Evolutionary conservation across 306 rosid genomes (phyloP).

Genomic region (Lotus japonicus): DNA sequence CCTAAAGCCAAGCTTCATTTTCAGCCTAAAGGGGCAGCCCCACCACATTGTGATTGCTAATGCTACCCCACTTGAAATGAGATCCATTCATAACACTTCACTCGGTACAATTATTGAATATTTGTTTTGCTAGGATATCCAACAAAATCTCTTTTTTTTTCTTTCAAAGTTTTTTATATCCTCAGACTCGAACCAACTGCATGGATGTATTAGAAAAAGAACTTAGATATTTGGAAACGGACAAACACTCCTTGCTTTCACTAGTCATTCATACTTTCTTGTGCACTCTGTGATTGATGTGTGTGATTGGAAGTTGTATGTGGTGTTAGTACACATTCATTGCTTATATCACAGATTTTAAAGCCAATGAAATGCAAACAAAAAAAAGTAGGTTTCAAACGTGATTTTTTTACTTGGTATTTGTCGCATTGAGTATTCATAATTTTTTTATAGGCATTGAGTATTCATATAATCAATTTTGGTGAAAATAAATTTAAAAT

Average conservation of each 20-base stretch:
- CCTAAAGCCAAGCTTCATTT: constrained; percentile 41
- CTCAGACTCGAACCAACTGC: constrained; percentile 29
- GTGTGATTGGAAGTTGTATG: neutral
- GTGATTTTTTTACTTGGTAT: too few species aligned
- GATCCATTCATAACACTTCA: constrained; percentile 37
- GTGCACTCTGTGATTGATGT: neutral
- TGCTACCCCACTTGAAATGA: constrained; percentile 44
- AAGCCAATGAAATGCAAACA: too few species aligned
- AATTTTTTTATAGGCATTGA: too few species aligned
- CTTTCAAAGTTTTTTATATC: constrained; percentile 22
- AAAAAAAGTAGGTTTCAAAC: too few species aligned
- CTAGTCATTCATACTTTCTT: neutral
- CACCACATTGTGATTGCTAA: constrained; percentile 41
- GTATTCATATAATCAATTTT: too few species aligned
- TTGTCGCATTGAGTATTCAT: too few species aligned
- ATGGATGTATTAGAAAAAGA: constrained; percentile 8
- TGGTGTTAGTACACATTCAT: neutral
- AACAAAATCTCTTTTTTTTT: constrained; percentile 17
- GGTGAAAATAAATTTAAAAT: too few species aligned
- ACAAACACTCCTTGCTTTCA: constrained; percentile 17
- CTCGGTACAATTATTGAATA: constrained; percentile 50
- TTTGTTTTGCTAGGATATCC: constrained; percentile 28
- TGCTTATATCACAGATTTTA: too few species aligned
- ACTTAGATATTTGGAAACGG: constrained; percentile 4
- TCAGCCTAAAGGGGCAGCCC: constrained; percentile 40